Evolutionary conservation across 2,329 filamentous ascomycete genomes (phyloP), one percentile per base, ranked within the genome.

Genomic region (Akanthomyces dipterigenus): DNA sequence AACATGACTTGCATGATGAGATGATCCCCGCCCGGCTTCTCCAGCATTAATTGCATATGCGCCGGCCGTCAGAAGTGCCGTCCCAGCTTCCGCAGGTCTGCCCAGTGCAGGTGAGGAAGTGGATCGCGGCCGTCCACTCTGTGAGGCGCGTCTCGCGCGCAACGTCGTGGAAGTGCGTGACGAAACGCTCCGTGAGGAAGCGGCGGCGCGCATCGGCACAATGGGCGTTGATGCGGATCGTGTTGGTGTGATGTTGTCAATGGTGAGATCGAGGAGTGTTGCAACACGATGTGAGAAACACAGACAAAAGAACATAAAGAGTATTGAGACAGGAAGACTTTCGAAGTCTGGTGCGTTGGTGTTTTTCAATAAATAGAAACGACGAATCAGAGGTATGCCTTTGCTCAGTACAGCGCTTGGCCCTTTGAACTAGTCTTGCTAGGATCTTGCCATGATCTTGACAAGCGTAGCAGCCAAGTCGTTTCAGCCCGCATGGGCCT

Each of bases 21-120:
- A 71, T 88, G 84, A 77, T 96, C 91, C 76, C 84, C 92, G 0
- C 89, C 89, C 38, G 80, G 73, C 78, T 91, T 92, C 70, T 88
- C 85, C 75, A 96, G 92, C 89, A 96, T 95, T 69, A 95, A 95
- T 73, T 95, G 90, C 80, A 93, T 83, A 73, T 95, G 90, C 22
- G 86, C 84, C 1, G 90, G 91, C 57, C 91, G 77, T 77, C 86
- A 93, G 61, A 86, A 85, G 75, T 95, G 91, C n/a, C 91, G 78
- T n/a, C 82, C 80, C 67, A 95, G 71, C 68, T 76, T 72, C 70
- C 78, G 76, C 67, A 95, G 75, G 84, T 90, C 70, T 91, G 80
- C 1, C 89, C 89, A 1, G 87, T 85, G 49, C 78, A 76, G 0
- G 85, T 88, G 18, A 92, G 74, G 74, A 91, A 92, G 26, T 84